Conservation (phyloP, 2,329 filamentous ascomycete genomes). For the Cercospora nicotianae region DNA sequence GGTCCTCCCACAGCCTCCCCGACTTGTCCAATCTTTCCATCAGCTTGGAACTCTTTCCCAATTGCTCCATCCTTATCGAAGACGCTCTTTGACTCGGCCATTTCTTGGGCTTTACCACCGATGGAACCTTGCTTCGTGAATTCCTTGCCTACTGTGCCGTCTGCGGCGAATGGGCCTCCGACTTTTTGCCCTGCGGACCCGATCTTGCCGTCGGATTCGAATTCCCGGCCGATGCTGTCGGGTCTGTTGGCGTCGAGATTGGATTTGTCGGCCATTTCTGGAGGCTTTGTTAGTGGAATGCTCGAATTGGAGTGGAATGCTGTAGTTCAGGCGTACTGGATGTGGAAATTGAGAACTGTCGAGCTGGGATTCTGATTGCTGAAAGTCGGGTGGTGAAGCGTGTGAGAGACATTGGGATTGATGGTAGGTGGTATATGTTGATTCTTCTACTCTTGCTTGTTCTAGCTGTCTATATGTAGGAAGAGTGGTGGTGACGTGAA, state of each 20-base stretch:
- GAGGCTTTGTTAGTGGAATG: accelerated
- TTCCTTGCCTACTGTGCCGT: constrained; percentile 13
- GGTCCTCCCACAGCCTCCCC: constrained; percentile 5
- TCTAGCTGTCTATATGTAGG: background rate
- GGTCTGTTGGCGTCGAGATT: background rate
- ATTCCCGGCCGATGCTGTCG: constrained; percentile 1
- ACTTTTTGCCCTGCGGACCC: constrained; percentile 8
- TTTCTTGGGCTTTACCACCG: constrained; percentile 14
- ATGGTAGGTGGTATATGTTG: background rate
- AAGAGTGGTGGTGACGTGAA: background rate
- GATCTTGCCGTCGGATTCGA: constrained; percentile 14
- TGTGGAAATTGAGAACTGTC: background rate
- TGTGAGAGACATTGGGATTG: background rate
- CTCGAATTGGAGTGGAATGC: accelerated
- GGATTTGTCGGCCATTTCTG: background rate
- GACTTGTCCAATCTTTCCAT: background rate
- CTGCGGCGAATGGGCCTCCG: constrained; percentile 14
- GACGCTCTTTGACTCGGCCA: constrained; percentile 7
- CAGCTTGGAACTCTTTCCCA: constrained; percentile 9
- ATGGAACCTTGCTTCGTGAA: constrained; percentile 17
- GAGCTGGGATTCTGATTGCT: background rate
- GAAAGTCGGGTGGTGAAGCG: background rate
- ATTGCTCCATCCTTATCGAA: constrained; percentile 12
- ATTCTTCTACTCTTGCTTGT: background rate
- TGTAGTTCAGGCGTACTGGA: background rate